phyloP scores from a whole-genome alignment of 257 asterid species.

The Perilla frutescens region DNA sequence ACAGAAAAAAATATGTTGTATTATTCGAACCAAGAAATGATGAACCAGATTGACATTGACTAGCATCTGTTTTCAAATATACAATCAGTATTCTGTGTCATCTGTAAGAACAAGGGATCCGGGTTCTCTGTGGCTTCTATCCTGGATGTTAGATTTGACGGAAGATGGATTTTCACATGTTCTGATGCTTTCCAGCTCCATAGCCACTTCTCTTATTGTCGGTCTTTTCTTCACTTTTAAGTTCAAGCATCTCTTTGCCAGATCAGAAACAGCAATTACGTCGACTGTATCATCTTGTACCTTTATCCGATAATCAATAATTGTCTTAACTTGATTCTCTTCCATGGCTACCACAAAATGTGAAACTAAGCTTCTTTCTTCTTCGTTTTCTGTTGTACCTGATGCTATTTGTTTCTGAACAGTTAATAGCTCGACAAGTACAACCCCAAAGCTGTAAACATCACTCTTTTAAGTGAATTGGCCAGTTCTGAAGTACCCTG shows the following conservation, averaged over 20 bases:
- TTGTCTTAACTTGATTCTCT: too few relatives aligned
- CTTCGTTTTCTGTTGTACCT: background rate
- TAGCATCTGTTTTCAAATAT: background rate
- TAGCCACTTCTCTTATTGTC: conserved; percentile 38
- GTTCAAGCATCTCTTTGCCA: conserved; percentile 42
- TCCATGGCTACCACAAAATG: too few relatives aligned
- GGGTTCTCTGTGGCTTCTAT: conserved; percentile 2
- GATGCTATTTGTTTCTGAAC: conserved; percentile 37
- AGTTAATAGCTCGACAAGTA: conserved; percentile 42
- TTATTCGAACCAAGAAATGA: too few relatives aligned
- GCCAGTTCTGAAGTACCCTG: conserved; percentile 42
- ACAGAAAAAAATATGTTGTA: too few relatives aligned
- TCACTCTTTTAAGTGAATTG: conserved; percentile 45
- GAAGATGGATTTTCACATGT: conserved; percentile 16
- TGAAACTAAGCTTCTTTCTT: too few relatives aligned
- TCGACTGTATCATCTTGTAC: conserved; percentile 32
- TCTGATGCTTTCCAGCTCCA: conserved; percentile 36
- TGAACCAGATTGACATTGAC: too few relatives aligned
- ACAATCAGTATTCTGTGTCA: background rate
- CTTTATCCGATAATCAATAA: conserved; percentile 34
- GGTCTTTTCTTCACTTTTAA: conserved; percentile 41
- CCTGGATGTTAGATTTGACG: conserved; percentile 3
- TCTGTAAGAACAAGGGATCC: too few relatives aligned
- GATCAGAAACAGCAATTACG: conserved; percentile 24
- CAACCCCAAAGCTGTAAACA: too few relatives aligned